Percentiles rank a stretch among this genome's conserved stretches.
Evolutionary conservation across 2,329 filamentous ascomycete genomes (phyloP).

Genomic region (Colletotrichum chlorophyti): DNA sequence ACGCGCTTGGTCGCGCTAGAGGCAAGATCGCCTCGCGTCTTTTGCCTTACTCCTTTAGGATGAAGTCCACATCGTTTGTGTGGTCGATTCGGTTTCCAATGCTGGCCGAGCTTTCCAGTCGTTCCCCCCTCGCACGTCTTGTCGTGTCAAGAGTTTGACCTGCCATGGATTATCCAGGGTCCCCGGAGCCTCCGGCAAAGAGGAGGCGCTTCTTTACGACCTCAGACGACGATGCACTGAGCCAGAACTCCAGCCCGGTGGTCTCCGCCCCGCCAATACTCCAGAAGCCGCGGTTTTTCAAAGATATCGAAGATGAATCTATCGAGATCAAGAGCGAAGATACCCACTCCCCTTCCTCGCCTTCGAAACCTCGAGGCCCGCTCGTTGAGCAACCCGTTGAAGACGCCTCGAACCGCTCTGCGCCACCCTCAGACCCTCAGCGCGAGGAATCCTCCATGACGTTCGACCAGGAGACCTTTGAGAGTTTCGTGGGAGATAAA

Average conservation of each 20-base stretch:
- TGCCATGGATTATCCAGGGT: slow-evolving; percentile 47
- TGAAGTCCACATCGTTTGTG: background rate
- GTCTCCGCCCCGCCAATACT: slow-evolving; percentile 24
- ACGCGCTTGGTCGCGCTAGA: slow-evolving; percentile 44
- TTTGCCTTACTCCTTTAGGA: slow-evolving; percentile 11
- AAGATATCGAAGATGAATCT: slow-evolving; percentile 39
- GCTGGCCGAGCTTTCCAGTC: background rate
- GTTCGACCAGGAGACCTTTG: slow-evolving; percentile 66
- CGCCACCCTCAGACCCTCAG: slow-evolving; percentile 22
- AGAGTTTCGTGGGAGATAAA: slow-evolving; percentile 65
- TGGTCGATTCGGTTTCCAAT: background rate
- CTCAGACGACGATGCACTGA: slow-evolving; percentile 34
- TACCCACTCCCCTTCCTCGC: slow-evolving; percentile 15
- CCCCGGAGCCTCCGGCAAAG: slow-evolving; percentile 53
- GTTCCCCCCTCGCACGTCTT: background rate
- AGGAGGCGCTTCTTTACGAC: slow-evolving; percentile 54
- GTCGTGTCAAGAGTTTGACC: background rate
- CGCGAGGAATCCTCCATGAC: slow-evolving; percentile 38
- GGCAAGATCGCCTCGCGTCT: slow-evolving; percentile 44
- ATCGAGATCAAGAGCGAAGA: slow-evolving; percentile 33
- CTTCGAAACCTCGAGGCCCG: slow-evolving; percentile 27
- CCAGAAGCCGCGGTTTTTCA: slow-evolving; percentile 45
- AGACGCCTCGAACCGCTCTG: slow-evolving; percentile 28
- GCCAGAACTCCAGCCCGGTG: slow-evolving; percentile 21
- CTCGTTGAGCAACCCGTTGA: slow-evolving; percentile 31